phyloP scores from a whole-genome alignment of 345 rosid species.

The Anacardium occidentale region DNA sequence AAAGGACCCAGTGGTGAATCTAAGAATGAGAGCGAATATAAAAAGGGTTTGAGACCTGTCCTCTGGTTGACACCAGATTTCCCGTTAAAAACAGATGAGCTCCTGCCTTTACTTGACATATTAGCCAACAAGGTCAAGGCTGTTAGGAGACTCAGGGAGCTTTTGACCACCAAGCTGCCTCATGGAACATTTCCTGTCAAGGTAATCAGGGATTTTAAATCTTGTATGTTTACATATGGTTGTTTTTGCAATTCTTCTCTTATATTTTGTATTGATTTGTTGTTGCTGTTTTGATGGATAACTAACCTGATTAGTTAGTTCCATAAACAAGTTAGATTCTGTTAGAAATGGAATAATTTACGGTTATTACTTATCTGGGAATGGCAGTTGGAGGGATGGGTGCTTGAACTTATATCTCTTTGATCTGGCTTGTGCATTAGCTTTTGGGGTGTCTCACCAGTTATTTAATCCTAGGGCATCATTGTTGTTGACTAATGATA shows the following conservation, averaged over 20 bases:
- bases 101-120: constrained; percentile 91
- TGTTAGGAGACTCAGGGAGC: constrained; percentile 92
- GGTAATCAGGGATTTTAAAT: constrained; percentile 40
- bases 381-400: background rate
- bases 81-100: constrained; percentile 88
- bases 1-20: constrained; percentile 50
- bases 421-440: too few species aligned
- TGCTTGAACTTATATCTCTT: too few species aligned
- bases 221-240: background rate
- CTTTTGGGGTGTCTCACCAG: too few species aligned
- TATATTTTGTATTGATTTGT: background rate
- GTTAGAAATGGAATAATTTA: background rate
- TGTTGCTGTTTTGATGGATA: constrained; percentile 4
- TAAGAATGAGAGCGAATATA: constrained; percentile 84
- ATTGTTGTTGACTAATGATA: too few species aligned
- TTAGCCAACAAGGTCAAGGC: constrained; percentile 98
- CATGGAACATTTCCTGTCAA: constrained; percentile 95
- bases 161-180: constrained; percentile 93
- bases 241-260: background rate
- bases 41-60: constrained; percentile 93
- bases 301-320: constrained; percentile 9
- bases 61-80: constrained; percentile 95
- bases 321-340: constrained; percentile 11
- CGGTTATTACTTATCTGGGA: background rate
- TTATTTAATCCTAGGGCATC: too few species aligned